A percentile compares a stretch with the other conserved stretches of the same genome.
Conservation (phyloP, 352 stramenopile genomes). For the Globisporangium acanthophoron region DNA sequence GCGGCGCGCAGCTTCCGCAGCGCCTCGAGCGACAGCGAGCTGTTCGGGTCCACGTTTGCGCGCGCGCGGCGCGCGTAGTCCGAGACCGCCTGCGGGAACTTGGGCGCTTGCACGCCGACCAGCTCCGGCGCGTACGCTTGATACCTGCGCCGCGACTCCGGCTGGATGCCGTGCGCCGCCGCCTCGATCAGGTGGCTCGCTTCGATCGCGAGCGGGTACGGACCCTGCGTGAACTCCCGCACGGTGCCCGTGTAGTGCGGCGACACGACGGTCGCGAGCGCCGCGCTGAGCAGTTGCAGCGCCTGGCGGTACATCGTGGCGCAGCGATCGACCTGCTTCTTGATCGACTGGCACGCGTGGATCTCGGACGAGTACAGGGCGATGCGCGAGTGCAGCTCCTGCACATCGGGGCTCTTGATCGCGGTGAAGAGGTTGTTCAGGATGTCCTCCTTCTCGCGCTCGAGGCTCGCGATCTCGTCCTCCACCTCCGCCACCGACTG, state of each 20-base stretch:
- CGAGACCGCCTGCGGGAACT: constrained; percentile 41
- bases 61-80: constrained; percentile 40
- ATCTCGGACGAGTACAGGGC: constrained; percentile 73
- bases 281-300: constrained; percentile 60
- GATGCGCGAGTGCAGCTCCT: constrained; percentile 69
- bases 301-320: constrained; percentile 73
- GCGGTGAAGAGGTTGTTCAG: constrained; percentile 56
- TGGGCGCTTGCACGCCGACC: constrained; percentile 32
- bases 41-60: constrained; percentile 28
- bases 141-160: constrained; percentile 71
- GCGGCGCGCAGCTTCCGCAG: constrained; percentile 72
- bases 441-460: constrained; percentile 71
- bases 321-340: constrained; percentile 71
- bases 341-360: constrained; percentile 64
- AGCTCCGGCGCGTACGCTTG: constrained; percentile 48
- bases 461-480: constrained; percentile 55
- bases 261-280: constrained; percentile 64
- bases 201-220: constrained; percentile 74
- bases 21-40: constrained; percentile 57
- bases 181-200: constrained; percentile 69
- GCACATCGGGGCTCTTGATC: constrained; percentile 51
- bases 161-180: constrained; percentile 65
- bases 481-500: constrained; percentile 33
- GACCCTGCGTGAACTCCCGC: constrained; percentile 66
- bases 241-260: constrained; percentile 66